Percentiles rank a stretch among this genome's conserved stretches.
These are phyloP conservation scores for Penicillium angulare DNA, from an alignment of 495 filamentous ascomycete genomes.

Conservation along the genomic window DNA sequence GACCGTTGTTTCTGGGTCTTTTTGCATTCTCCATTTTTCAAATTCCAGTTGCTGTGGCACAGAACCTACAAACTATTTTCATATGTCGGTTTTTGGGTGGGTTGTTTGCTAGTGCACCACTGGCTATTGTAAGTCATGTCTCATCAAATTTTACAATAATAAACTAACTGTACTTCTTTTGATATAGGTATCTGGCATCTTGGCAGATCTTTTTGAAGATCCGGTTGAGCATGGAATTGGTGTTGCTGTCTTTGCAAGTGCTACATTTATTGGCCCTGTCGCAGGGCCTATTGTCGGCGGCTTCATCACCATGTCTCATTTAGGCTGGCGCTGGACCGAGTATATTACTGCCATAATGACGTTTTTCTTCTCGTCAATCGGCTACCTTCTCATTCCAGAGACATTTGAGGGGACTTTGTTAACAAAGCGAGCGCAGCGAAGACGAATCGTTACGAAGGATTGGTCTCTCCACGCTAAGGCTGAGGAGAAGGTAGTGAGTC, in stretches of 20 bases:
- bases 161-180: background rate
- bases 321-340: slow-evolving; percentile 59
- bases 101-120: slow-evolving; percentile 53
- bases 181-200: slow-evolving; percentile 40
- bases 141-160: background rate
- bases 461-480: slow-evolving; percentile 46
- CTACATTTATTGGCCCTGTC: slow-evolving; percentile 54
- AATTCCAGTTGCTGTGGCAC: slow-evolving; percentile 53
- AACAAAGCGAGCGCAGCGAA: slow-evolving; percentile 40
- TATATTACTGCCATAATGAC: slow-evolving; percentile 57
- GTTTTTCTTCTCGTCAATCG: slow-evolving; percentile 38
- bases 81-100: slow-evolving; percentile 57
- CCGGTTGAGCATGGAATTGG: slow-evolving; percentile 56
- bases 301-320: slow-evolving; percentile 46
- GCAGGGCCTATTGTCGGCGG: slow-evolving; percentile 55
- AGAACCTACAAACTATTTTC: slow-evolving; percentile 52
- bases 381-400: slow-evolving; percentile 48
- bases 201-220: slow-evolving; percentile 58
- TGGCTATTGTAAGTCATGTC: slow-evolving; percentile 47
- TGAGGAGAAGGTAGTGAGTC: slow-evolving; percentile 18
- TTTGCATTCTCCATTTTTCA: slow-evolving; percentile 53
- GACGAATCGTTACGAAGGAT: slow-evolving; percentile 56
- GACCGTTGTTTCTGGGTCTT: slow-evolving; percentile 51
- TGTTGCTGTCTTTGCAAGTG: slow-evolving; percentile 50
- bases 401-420: slow-evolving; percentile 54